Percentiles rank a stretch among this genome's conserved stretches.
These are phyloP conservation scores for Jatropha podagrica DNA, from an alignment of 441 rosid species.

Conservation along the genomic window DNA sequence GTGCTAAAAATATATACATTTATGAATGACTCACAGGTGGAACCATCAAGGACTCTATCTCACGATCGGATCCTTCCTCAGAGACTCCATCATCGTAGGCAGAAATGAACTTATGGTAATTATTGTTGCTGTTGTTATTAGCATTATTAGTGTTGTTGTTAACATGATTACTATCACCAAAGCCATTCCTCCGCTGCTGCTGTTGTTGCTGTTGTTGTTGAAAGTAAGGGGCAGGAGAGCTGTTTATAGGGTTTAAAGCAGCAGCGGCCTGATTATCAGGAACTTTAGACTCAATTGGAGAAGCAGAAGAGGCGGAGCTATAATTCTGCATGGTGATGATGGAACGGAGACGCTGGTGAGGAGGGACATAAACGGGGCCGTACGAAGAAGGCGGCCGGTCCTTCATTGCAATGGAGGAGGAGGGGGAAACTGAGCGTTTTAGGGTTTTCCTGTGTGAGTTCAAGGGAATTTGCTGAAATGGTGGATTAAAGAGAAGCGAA, in stretches of 20 bases:
- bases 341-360: constrained; percentile 74
- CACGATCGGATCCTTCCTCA: constrained; percentile 48
- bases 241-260: constrained; percentile 27
- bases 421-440: constrained; percentile 20
- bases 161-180: not conserved
- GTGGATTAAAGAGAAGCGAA: not conserved
- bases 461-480: constrained; percentile 13
- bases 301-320: constrained; percentile 26
- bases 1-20: not conserved
- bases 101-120: constrained; percentile 24
- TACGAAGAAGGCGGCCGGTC: constrained; percentile 63
- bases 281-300: constrained; percentile 27
- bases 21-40: constrained; percentile 36
- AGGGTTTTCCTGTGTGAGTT: constrained; percentile 26
- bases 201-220: constrained; percentile 21
- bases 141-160: not conserved
- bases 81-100: constrained; percentile 31
- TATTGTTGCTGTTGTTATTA: constrained; percentile 5
- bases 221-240: constrained; percentile 16
- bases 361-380: constrained; percentile 72
- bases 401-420: constrained; percentile 45
- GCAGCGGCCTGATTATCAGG: constrained; percentile 24
- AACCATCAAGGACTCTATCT: constrained; percentile 26
- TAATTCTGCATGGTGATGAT: constrained; percentile 33
- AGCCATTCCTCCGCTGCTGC: constrained; percentile 18